Evolutionary conservation across 108 stramenopile genomes (phyloP).

Genomic region (Cyclotella sp.): DNA sequence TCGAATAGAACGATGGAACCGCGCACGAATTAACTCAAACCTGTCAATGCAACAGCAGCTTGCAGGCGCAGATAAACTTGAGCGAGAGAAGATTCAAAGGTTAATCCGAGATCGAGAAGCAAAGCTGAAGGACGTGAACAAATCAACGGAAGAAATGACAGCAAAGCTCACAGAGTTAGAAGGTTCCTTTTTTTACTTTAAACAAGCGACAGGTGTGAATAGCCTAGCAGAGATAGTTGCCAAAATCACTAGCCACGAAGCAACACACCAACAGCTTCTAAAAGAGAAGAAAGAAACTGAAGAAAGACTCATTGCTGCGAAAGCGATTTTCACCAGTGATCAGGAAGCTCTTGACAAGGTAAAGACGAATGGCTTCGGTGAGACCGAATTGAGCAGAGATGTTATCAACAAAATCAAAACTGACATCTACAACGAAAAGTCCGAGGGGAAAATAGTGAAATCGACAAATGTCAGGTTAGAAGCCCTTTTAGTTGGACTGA

Average conservation of each 20-base stretch:
- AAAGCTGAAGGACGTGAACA: constrained; percentile 51
- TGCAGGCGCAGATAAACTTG: constrained; percentile 40
- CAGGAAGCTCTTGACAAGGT: constrained; percentile 45
- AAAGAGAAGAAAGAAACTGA: constrained; percentile 73
- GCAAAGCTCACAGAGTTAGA: constrained; percentile 49
- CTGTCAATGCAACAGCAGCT: constrained; percentile 41
- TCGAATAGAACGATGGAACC: constrained; percentile 57
- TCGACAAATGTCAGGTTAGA: constrained; percentile 67
- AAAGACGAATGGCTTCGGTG: constrained; percentile 64
- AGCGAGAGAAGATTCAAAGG: constrained; percentile 44
- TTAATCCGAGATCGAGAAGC: constrained; percentile 33
- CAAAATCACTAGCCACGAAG: constrained; percentile 63
- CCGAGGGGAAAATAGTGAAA: constrained; percentile 65
- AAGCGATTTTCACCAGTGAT: constrained; percentile 48
- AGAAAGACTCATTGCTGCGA: constrained; percentile 55
- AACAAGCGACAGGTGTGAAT: constrained; percentile 78
- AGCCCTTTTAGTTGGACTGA: constrained; percentile 62
- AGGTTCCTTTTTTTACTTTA: constrained; percentile 55
- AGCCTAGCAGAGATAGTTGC: constrained; percentile 68
- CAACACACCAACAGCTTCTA: constrained; percentile 45
- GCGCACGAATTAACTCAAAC: constrained; percentile 32
- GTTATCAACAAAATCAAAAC: constrained; percentile 56
- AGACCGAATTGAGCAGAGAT: constrained; percentile 69
- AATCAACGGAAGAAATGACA: constrained; percentile 22
- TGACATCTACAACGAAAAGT: constrained; percentile 46